Evolutionary conservation across 768 basidiomycete genomes (phyloP).

Genomic region (Suillus discolor): DNA sequence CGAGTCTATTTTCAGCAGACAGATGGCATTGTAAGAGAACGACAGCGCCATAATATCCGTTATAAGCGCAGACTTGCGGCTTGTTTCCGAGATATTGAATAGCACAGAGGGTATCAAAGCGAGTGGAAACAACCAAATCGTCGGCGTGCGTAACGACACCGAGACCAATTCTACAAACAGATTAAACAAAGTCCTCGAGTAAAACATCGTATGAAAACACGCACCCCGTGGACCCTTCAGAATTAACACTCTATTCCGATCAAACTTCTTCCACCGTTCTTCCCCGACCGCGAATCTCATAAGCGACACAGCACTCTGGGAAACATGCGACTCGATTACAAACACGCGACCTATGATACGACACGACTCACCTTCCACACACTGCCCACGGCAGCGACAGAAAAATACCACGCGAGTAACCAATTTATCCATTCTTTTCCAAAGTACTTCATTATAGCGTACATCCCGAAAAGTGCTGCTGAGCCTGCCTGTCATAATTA

Average conservation of each 20-base stretch:
- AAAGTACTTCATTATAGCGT: constrained; percentile 69
- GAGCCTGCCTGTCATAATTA: constrained; percentile 55
- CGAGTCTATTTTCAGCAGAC: constrained; percentile 82
- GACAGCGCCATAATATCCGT: constrained; percentile 78
- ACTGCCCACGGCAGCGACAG: constrained; percentile 62
- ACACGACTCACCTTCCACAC: constrained; percentile 62
- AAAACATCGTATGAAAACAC: neutral
- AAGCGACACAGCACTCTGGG: constrained; percentile 43
- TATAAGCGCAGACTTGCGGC: constrained; percentile 66
- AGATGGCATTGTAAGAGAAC: constrained; percentile 79
- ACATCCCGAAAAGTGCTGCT: constrained; percentile 66
- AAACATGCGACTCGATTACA: neutral
- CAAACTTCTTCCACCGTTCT: constrained; percentile 59
- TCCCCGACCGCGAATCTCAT: constrained; percentile 51
- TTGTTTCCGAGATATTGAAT: constrained; percentile 50
- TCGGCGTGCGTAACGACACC: constrained; percentile 60
- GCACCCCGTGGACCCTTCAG: constrained; percentile 50
- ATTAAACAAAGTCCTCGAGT: neutral
- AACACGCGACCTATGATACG: neutral
- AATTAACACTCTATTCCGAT: constrained; percentile 45
- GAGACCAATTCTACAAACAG: constrained; percentile 34
- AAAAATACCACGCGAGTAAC: constrained; percentile 76
- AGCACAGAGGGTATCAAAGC: constrained; percentile 65
- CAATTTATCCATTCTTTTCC: constrained; percentile 85
- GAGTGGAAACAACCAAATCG: constrained; percentile 56